A percentile compares a stretch with the other conserved stretches of the same genome.
phyloP scores from a whole-genome alignment of 768 basidiomycete genomes.

The Psilocybe subaeruginosa region DNA sequence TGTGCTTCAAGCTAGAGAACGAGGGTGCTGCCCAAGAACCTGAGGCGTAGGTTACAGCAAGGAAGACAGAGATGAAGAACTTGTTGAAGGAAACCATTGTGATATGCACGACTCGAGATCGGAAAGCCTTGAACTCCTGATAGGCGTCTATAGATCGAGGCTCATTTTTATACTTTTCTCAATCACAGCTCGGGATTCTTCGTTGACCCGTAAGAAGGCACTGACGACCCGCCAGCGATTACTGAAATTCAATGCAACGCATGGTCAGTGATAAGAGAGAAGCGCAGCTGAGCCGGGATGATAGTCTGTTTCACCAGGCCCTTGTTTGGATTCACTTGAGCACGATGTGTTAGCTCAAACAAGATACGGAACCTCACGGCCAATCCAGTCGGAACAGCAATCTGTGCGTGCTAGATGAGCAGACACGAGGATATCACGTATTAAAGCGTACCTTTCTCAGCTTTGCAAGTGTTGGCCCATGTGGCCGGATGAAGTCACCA shows the following conservation, averaged over 20 bases:
- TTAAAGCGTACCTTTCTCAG: background rate
- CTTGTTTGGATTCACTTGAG: background rate
- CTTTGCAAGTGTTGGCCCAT: background rate
- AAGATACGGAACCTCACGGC: background rate
- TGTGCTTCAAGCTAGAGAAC: constrained; percentile 30
- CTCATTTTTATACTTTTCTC: constrained; percentile 7
- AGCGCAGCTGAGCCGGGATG: background rate
- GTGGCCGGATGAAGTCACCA: background rate
- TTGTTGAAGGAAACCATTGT: constrained; percentile 30
- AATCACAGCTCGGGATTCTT: background rate
- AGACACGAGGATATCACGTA: constrained; percentile 1
- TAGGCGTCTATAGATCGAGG: background rate
- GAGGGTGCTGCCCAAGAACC: constrained; percentile 27
- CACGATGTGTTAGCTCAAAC: background rate
- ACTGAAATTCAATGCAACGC: background rate
- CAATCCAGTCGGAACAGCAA: constrained; percentile 1
- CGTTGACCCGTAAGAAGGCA: background rate
- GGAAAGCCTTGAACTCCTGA: background rate
- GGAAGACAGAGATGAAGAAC: constrained; percentile 29
- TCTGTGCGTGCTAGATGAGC: background rate
- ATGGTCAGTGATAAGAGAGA: constrained; percentile 10
- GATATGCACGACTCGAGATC: background rate
- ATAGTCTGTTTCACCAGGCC: background rate
- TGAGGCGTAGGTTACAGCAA: constrained; percentile 31
- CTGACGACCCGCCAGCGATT: background rate